Base-by-base conservation (phyloP, 2,329 filamentous ascomycete genomes). In the Curvularia eragrostidis region DNA sequence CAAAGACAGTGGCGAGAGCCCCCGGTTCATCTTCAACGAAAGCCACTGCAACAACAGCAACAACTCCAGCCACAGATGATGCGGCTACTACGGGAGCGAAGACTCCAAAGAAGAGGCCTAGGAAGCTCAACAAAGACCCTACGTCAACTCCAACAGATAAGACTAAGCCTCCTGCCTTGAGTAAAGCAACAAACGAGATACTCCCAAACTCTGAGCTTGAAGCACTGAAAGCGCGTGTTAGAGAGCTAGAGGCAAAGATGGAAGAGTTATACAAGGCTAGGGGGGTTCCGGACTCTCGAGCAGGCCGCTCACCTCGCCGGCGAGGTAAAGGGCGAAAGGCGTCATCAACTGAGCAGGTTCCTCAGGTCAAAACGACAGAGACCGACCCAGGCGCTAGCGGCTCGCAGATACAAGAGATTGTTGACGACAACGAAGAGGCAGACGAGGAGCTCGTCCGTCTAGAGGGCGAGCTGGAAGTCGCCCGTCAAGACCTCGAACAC, bases 191-290 rank as follows among this genome's bases (percentile, higher is more conserved):
- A 19, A 18, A 58, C 4, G 56, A 64, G 23, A 47, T 58, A 3
- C 59, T 68, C 26, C 63, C 66, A 3, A 48, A 56, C 19, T 55
- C 56, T 30, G 74, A 77, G 41, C 65, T 77, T 15, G 72, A 76
- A 63, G 73, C 74, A 1, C 63, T 77, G 1, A 76, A 77, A 38
- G 69, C 67, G 1, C 71, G 74, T 24, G 72, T 77, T 10, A 62
- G 69, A 28, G 72, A 71, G 18, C 65, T 77, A 12, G 74, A 77
- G 60, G 69, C 74, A 8, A 75, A 75, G 49, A 74, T 77, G 5
- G 74, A 77, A 52, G 69, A 75, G 13, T 64, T 77, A 1, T 76
- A 75, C 52, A 67, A 63, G 52, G n/a, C 54, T 24, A 49, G 44
- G 23, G 39, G 49, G 6, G 43, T 42, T 58, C n/a, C 48, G 34